Base-by-base conservation (phyloP, 1,284 basidiomycete genomes). In the Laetiporus sulphureus region DNA sequence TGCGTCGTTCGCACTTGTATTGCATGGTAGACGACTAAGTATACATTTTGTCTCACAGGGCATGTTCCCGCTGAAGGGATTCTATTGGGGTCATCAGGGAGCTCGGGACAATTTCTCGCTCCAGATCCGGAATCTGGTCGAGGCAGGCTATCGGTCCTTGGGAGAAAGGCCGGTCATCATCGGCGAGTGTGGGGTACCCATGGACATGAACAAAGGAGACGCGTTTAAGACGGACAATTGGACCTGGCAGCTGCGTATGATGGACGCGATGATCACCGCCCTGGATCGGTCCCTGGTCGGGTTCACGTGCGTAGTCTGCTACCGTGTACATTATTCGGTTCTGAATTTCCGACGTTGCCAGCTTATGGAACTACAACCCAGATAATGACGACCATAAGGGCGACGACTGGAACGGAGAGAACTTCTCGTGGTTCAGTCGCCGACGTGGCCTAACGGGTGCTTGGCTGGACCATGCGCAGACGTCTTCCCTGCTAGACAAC, bases 351-450 rank as follows among this genome's bases (percentile, higher is more conserved):
- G 19, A 23, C 22, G 8, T 43, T 19, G 47, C 3, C 50, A 93
- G 90, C 3, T 65, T 97, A 18, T 97, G 94, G 95, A 92, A 90
- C 50, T 98, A 97, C 63, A 97, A 97, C 57, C 89, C 93, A 0
- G 69, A 75, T 40, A 97, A 97, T 62, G 73, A 76, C 30, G 90
- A 95, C 53, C 58, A 64, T 16, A 58, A 66, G 18, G 96, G 95
- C 11, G 94, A 98, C 60, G 72, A 82, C 47, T 98, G 95, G 95
- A 97, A 96, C 58, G 89, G 85, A 34, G 94, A 98, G 63, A 93
- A 92, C 64, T 95, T 96, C 60, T 91, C 90, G 3, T 95, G 90
- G 84, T 95, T 90, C 69, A 87, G 85, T 47, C 66, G 72, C 32
- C 64, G 64, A 36, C 75, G 82, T 6, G 75, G 75, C 0, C 61